phyloP scores from a whole-genome alignment of 75 land plant species.

The Isoetes taiwanensis region DNA sequence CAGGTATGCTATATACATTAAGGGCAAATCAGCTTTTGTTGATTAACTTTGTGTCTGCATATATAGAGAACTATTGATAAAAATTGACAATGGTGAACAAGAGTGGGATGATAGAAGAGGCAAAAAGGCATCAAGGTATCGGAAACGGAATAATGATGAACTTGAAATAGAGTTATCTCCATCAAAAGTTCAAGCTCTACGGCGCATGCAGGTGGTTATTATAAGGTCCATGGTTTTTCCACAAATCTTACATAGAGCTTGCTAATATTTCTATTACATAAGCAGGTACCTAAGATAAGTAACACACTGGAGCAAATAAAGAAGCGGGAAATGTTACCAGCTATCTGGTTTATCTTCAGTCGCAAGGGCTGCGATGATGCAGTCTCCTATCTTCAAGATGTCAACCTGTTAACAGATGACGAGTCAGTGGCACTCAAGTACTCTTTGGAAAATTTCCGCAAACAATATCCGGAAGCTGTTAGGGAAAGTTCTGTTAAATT shows the following conservation, averaged over 20 bases:
- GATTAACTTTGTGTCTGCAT: slow-evolving; percentile 9
- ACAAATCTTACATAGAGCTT: neutral
- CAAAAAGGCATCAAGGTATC: too few relatives aligned
- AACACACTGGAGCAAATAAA: slow-evolving; percentile 73
- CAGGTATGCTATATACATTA: slow-evolving; percentile 47
- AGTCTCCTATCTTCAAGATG: slow-evolving; percentile 59
- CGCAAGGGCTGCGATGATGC: slow-evolving; percentile 96
- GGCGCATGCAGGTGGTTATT: slow-evolving; percentile 20
- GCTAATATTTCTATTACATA: neutral
- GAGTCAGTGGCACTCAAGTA: slow-evolving; percentile 60
- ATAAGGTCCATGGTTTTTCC: neutral
- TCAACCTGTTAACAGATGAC: slow-evolving; percentile 45
- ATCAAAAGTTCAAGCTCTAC: slow-evolving; percentile 16
- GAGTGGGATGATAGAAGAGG: neutral
- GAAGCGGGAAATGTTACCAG: slow-evolving; percentile 78
- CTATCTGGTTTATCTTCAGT: slow-evolving; percentile 97
- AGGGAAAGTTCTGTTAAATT: slow-evolving; percentile 59
- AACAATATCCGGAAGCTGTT: slow-evolving; percentile 85
- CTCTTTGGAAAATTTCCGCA: slow-evolving; percentile 43
- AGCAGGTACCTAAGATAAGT: slow-evolving; percentile 69
- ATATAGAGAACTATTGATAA: too few relatives aligned
- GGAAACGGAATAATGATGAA: too few relatives aligned
- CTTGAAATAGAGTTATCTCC: slow-evolving; percentile 10
- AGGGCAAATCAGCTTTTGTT: slow-evolving; percentile 46
- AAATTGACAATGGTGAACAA: slow-evolving; percentile 1